Conservation (phyloP, 805 yeast genomes). For the Saccharomycopsis oosterbeekiorum region DNA sequence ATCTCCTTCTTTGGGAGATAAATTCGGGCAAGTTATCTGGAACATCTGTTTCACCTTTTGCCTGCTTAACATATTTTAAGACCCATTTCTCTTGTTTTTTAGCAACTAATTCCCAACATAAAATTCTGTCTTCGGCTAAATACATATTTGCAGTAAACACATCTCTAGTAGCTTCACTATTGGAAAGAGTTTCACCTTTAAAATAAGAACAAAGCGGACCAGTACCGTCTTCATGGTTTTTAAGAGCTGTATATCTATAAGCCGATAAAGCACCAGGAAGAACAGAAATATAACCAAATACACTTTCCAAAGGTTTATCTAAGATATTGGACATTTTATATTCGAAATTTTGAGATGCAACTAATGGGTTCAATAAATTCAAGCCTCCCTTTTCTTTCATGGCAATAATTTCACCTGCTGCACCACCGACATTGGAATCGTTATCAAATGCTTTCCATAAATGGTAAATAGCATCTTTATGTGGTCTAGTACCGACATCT, state of each 20-base stretch:
- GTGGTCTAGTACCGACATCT: slow-evolving; percentile 98
- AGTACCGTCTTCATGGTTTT: slow-evolving; percentile 78
- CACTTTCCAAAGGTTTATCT: slow-evolving; percentile 89
- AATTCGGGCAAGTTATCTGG: slow-evolving; percentile 94
- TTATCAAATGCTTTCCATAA: slow-evolving; percentile 96
- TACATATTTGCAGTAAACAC: slow-evolving; percentile 96
- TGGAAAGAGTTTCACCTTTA: slow-evolving; percentile 67
- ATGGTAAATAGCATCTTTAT: slow-evolving; percentile 76
- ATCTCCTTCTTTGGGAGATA: slow-evolving; percentile 91
- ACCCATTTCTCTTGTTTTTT: slow-evolving; percentile 79
- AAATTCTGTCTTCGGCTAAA: slow-evolving; percentile 90
- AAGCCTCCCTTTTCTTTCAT: slow-evolving; percentile 86
- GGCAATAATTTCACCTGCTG: slow-evolving; percentile 95
- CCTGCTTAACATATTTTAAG: slow-evolving; percentile 81
- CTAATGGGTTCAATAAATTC: slow-evolving; percentile 79
- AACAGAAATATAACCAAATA: slow-evolving; percentile 87
- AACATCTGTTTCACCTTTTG: slow-evolving; percentile 94
- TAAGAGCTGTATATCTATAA: slow-evolving; percentile 79
- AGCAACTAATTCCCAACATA: slow-evolving; percentile 94
- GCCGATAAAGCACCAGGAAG: slow-evolving; percentile 96
- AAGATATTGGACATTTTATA: slow-evolving; percentile 94
- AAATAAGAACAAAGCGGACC: slow-evolving; percentile 88
- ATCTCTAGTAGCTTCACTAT: slow-evolving; percentile 45
- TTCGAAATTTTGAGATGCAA: slow-evolving; percentile 94
- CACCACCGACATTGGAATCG: slow-evolving; percentile 97